phyloP scores from a whole-genome alignment of 441 rosid genomes.

The Pelargonium cotyledonis region DNA sequence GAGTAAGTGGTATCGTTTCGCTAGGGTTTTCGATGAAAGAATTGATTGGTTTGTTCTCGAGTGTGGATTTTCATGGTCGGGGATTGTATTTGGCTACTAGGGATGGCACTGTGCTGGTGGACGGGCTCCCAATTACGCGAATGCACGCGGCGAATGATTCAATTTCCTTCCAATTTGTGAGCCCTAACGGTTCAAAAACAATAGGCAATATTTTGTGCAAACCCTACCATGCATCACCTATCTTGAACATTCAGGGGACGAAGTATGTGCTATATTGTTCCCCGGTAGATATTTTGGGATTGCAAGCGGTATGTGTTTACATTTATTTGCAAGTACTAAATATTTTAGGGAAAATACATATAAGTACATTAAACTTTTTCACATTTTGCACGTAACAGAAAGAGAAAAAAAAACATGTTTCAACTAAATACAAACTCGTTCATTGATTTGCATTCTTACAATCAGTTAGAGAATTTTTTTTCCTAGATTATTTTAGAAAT shows the following conservation, averaged over 20 bases:
- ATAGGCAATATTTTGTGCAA: constrained; percentile 28
- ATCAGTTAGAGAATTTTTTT: no score
- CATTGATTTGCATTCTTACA: no score
- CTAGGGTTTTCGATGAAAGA: constrained; percentile 42
- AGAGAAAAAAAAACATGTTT: no score
- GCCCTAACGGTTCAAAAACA: constrained; percentile 2
- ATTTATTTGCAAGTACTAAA: neutral
- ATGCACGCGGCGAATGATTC: constrained; percentile 16
- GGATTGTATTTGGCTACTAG: constrained; percentile 40
- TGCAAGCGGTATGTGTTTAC: constrained; percentile 32
- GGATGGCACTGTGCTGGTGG: constrained; percentile 32
- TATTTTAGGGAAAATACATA: no score
- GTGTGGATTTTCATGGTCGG: constrained; percentile 37
- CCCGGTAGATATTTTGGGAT: constrained; percentile 26
- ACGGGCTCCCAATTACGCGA: constrained; percentile 30
- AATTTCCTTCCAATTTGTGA: constrained; percentile 19
- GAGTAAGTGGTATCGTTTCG: constrained; percentile 31
- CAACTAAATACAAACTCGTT: no score
- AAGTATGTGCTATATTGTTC: constrained; percentile 37
- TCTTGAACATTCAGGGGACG: constrained; percentile 19
- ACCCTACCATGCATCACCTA: constrained; percentile 1
- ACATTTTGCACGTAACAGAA: no score
- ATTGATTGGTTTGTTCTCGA: constrained; percentile 23
- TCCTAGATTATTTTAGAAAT: no score
- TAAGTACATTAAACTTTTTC: no score